phyloP scores from a whole-genome alignment of 129 eudicot species.

The Deinandra increscens region DNA sequence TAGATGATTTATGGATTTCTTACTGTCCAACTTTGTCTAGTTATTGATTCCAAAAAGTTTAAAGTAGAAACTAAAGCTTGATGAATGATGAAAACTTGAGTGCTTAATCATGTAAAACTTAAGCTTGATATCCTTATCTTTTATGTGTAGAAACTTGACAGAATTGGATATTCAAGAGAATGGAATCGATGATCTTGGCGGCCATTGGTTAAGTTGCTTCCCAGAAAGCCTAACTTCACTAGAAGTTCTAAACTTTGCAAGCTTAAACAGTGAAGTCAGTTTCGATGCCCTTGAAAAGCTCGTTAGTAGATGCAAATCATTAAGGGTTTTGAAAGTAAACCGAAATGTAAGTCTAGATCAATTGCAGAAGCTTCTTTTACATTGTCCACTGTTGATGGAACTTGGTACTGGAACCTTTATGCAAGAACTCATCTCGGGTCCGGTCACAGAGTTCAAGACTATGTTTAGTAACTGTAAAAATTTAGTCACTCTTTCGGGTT shows the following conservation, averaged over 20 bases:
- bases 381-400: constrained; percentile 57
- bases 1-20: background rate
- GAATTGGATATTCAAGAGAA: constrained; percentile 80
- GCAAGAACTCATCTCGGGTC: constrained; percentile 49
- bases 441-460: constrained; percentile 35
- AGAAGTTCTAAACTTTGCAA: constrained; percentile 64
- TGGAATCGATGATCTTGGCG: constrained; percentile 66
- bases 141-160: constrained; percentile 50
- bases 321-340: constrained; percentile 64
- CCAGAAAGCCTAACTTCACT: constrained; percentile 63
- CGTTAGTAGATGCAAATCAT: constrained; percentile 57
- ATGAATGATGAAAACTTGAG: background rate
- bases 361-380: constrained; percentile 54
- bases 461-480: constrained; percentile 53
- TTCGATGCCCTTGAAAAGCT: constrained; percentile 67
- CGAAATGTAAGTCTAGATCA: constrained; percentile 52
- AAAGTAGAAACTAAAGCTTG: background rate
- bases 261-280: constrained; percentile 63
- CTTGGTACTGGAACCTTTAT: constrained; percentile 79
- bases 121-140: background rate
- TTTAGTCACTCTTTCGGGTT: constrained; percentile 61
- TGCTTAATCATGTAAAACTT: background rate
- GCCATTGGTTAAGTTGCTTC: constrained; percentile 71
- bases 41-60: background rate
- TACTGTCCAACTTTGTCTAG: background rate